These are phyloP conservation scores for Ogataea angusta DNA, from an alignment of 805 yeast genomes.

Conservation along the genomic window DNA sequence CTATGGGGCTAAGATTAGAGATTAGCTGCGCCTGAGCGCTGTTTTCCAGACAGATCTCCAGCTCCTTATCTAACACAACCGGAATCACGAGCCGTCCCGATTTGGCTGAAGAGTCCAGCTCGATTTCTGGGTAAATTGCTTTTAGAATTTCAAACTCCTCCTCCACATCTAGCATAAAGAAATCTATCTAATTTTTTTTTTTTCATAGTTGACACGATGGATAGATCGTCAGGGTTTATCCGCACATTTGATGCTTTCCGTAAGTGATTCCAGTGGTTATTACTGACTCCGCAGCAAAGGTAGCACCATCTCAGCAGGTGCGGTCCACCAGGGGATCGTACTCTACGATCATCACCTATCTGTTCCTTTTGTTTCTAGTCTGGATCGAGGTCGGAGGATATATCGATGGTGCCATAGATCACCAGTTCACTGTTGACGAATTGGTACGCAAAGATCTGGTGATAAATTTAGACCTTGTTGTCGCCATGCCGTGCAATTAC, in stretches of 20 bases:
- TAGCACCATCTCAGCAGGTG: constrained; percentile 65
- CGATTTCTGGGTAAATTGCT: constrained; percentile 42
- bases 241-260: constrained; percentile 71
- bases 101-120: constrained; percentile 1
- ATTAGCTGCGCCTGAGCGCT: background rate
- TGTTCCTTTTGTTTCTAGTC: constrained; percentile 60
- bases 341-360: constrained; percentile 61
- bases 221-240: constrained; percentile 23
- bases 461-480: constrained; percentile 75
- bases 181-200: background rate
- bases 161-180: constrained; percentile 11
- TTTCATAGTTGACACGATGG: constrained; percentile 16
- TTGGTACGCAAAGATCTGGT: constrained; percentile 53
- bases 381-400: constrained; percentile 86
- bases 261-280: constrained; percentile 30
- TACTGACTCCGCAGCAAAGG: constrained; percentile 46
- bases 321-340: constrained; percentile 75
- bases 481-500: constrained; percentile 79
- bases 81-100: constrained; percentile 33
- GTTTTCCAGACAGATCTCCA: constrained; percentile 21
- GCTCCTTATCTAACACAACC: constrained; percentile 21
- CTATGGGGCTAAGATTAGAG: constrained; percentile 32
- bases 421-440: constrained; percentile 72
- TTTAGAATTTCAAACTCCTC: constrained; percentile 41
- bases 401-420: constrained; percentile 77